Evolutionary conservation across 352 stramenopile genomes (phyloP).

Genomic region (Globisporangium parvum): DNA sequence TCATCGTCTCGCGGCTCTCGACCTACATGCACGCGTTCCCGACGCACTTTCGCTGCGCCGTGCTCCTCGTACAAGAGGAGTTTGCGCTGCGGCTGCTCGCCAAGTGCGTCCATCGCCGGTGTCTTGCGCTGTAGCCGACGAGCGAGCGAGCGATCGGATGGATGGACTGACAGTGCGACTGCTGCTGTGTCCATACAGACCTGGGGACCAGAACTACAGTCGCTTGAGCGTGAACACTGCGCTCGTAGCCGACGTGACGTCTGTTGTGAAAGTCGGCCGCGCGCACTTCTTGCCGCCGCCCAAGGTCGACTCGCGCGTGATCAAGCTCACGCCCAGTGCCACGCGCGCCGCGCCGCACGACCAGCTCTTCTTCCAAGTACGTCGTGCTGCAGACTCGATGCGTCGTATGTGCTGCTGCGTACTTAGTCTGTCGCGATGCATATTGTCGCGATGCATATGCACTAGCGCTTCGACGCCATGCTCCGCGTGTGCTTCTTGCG

Average conservation of each 20-base stretch:
- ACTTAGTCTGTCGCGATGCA: background rate
- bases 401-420: background rate
- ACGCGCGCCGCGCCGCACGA: constrained; percentile 16
- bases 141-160: background rate
- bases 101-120: constrained; percentile 21
- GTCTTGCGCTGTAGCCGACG: background rate
- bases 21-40: constrained; percentile 65
- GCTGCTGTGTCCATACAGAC: constrained; percentile 16
- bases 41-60: constrained; percentile 43
- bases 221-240: constrained; percentile 76
- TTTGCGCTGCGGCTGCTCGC: constrained; percentile 72
- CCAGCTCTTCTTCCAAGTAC: constrained; percentile 47
- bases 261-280: constrained; percentile 50
- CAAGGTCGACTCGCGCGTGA: constrained; percentile 80
- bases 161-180: background rate
- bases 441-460: too few species aligned
- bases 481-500: constrained; percentile 70
- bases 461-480: constrained; percentile 66
- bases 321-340: constrained; percentile 47
- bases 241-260: constrained; percentile 60
- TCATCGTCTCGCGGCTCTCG: constrained; percentile 70
- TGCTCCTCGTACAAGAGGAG: constrained; percentile 83
- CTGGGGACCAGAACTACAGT: constrained; percentile 73
- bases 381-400: too few species aligned
- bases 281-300: constrained; percentile 70